Percentiles rank a stretch among this genome's conserved stretches.
phyloP scores from a whole-genome alignment of 1,284 basidiomycete species.

The Sporisorium graminicola region DNA sequence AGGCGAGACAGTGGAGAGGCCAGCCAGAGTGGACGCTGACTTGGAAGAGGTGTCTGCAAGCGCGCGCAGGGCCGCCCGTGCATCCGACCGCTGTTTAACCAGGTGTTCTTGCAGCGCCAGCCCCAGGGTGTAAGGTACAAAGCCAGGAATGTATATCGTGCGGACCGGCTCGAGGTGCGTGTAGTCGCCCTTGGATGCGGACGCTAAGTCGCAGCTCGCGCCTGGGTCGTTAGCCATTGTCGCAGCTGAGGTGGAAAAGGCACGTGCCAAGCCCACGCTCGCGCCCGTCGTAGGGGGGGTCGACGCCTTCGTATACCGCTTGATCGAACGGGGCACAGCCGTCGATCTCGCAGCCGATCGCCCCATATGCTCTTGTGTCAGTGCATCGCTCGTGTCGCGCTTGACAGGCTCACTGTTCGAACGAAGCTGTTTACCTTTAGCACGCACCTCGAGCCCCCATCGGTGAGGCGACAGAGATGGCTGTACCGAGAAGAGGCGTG shows the following conservation, averaged over 20 bases:
- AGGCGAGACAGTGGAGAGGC: constrained; percentile 72
- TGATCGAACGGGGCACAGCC: background rate
- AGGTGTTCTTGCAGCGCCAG: constrained; percentile 64
- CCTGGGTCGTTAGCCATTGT: background rate
- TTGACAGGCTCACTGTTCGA: background rate
- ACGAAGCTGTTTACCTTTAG: background rate
- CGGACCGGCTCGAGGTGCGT: constrained; percentile 39
- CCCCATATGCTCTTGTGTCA: background rate
- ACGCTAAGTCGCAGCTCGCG: constrained; percentile 22
- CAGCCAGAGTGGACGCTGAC: constrained; percentile 71
- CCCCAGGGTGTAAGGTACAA: constrained; percentile 63
- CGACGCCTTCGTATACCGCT: background rate
- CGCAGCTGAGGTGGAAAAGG: constrained; percentile 16
- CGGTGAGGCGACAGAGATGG: constrained; percentile 19
- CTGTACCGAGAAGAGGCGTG: background rate
- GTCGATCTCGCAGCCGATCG: background rate
- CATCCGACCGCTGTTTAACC: constrained; percentile 50
- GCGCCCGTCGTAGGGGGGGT: background rate
- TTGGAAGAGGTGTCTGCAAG: constrained; percentile 83
- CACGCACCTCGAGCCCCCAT: background rate
- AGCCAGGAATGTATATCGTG: constrained; percentile 57
- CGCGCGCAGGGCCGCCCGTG: constrained; percentile 75
- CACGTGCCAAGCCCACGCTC: background rate
- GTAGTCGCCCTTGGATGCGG: constrained; percentile 21
- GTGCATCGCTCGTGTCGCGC: background rate